Evolutionary conservation across 805 yeast genomes (phyloP).

Genomic region (Pichia cephalocereana): DNA sequence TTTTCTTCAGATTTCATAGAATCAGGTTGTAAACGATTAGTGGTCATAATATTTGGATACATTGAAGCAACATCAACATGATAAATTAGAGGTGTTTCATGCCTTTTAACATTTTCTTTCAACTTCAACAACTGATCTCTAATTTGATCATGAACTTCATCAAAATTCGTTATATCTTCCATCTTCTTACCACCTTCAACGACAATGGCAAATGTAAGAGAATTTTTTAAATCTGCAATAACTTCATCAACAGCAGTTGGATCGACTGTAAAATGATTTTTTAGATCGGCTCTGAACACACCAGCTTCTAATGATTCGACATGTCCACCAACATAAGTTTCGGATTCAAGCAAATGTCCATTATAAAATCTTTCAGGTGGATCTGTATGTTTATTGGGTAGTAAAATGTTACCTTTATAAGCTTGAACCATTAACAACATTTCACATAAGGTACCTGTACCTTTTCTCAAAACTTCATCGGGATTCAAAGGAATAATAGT

Average conservation of each 20-base stretch:
- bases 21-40: constrained; percentile 95
- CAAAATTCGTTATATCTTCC: constrained; percentile 74
- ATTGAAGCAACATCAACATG: constrained; percentile 99
- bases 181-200: constrained; percentile 68
- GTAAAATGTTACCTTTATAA: constrained; percentile 58
- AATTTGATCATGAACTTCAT: constrained; percentile 60
- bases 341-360: constrained; percentile 89
- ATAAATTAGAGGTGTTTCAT: constrained; percentile 79
- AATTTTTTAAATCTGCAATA: constrained; percentile 58
- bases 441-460: constrained; percentile 98
- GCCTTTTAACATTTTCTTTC: constrained; percentile 51
- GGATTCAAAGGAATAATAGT: constrained; percentile 94
- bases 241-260: constrained; percentile 77
- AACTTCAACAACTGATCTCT: constrained; percentile 46
- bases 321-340: constrained; percentile 98
- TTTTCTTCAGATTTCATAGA: constrained; percentile 92
- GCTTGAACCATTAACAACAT: constrained; percentile 97
- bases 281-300: constrained; percentile 85
- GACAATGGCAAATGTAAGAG: constrained; percentile 73
- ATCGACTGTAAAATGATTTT: constrained; percentile 67
- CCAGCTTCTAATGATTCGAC: constrained; percentile 98
- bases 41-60: constrained; percentile 98
- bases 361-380: constrained; percentile 92
- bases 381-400: constrained; percentile 91
- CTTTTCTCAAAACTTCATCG: constrained; percentile 91